Base-by-base conservation (phyloP, 139 green algal species). In the Chlorella ohadii region DNA sequence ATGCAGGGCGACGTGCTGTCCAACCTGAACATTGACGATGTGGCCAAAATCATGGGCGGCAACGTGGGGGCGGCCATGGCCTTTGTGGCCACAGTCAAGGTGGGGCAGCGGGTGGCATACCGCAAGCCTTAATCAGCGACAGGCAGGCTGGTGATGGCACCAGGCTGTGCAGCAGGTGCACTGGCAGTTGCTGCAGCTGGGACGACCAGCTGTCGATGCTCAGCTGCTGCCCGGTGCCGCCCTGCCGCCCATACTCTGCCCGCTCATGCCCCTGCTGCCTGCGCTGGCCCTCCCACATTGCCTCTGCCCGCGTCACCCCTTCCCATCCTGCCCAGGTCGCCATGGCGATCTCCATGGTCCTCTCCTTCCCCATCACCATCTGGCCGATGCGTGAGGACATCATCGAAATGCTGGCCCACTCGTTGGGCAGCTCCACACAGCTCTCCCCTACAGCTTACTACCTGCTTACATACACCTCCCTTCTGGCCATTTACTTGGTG, bases 301-400 rank as follows among this genome's bases (percentile, higher is more conserved):
- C n/a, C n/a, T n/a, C n/a, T n/a, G n/a, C n/a, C n/a, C n/a, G n/a
- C n/a, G n/a, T n/a, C n/a, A n/a, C n/a, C n/a, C 44, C 44, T 51
- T 51, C 44, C 44, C 44, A 6, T 51, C 44, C n/a, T n/a, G n/a
- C 44, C 44, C 44, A 51, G 44, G 44, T 51, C 7, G n/a, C 63
- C 4, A 74, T 83, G 78, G 78, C 63, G 1, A n/a, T 63, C 3
- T 83, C 78, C 2, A 51, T 86, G 51, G 7, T 86, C 13, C 73
- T 73, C 9, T 82, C 82, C 63, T 75, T 82, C 23, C 82, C 82
- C 31, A 86, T 86, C 51, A 86, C 71, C n/a, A 44, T 86, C 9
- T 86, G 82, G 82, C 82, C 82, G 20, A 65, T 86, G 61, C 82
- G 82, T 6, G 38, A 82, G 27, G 82, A 86, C 36, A 61, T 86